Evolutionary conservation across 1,284 basidiomycete genomes (phyloP).

Genomic region (Tilletia indica): DNA sequence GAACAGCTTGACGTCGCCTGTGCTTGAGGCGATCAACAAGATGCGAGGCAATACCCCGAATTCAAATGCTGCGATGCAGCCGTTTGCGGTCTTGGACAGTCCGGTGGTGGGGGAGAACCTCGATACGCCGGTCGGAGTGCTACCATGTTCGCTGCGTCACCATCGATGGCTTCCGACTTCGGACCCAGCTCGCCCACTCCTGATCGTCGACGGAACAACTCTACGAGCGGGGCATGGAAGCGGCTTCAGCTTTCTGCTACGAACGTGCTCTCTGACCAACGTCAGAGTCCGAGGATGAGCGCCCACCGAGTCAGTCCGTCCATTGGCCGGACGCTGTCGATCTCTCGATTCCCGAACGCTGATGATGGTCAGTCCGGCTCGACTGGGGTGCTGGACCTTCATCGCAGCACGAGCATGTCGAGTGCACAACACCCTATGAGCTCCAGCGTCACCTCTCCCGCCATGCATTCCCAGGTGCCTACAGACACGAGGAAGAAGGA

Average conservation of each 20-base stretch:
- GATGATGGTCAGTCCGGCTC: neutral
- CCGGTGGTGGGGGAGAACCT: neutral
- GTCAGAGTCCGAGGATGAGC: slow-evolving; percentile 3
- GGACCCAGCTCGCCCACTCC: slow-evolving; percentile 10
- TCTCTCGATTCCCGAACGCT: neutral
- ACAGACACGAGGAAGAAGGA: slow-evolving; percentile 37
- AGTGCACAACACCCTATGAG: neutral
- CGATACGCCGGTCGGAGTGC: neutral
- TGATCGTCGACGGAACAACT: slow-evolving; percentile 6
- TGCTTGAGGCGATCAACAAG: slow-evolving; percentile 20
- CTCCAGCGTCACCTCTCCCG: neutral
- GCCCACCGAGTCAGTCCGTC: neutral
- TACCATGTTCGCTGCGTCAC: neutral
- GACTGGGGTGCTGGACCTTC: neutral
- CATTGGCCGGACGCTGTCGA: neutral
- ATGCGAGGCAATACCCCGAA: neutral
- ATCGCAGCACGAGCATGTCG: slow-evolving; percentile 8
- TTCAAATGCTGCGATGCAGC: slow-evolving; percentile 1
- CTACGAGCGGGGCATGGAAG: slow-evolving; percentile 10
- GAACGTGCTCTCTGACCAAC: neutral
- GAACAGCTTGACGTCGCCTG: slow-evolving; percentile 16
- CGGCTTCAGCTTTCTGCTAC: neutral
- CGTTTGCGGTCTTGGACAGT: neutral
- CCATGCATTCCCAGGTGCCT: neutral
- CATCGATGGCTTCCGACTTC: slow-evolving; percentile 12